These are phyloP conservation scores for Erodium maritimum DNA, from an alignment of 345 rosid species.

Conservation along the genomic window DNA sequence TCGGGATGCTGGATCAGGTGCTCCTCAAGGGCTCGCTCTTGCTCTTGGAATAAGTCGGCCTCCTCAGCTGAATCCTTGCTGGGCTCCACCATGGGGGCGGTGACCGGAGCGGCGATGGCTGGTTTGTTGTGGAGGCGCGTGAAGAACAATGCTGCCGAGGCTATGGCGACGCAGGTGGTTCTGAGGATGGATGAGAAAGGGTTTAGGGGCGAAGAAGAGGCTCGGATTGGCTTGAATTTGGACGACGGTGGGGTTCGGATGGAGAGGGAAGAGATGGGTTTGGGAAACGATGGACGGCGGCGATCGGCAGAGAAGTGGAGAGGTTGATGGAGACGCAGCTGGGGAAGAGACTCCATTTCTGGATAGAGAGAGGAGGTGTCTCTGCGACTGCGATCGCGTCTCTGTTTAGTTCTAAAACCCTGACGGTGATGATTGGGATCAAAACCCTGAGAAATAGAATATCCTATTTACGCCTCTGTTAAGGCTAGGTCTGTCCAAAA, in stretches of 20 bases:
- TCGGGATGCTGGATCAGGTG: neutral
- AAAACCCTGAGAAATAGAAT: too few species aligned
- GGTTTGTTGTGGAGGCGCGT: neutral
- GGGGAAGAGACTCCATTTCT: neutral
- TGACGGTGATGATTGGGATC: too few species aligned
- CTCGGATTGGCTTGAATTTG: neutral
- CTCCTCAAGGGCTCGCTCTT: neutral
- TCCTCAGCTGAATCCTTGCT: neutral
- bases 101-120: neutral
- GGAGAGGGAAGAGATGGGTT: conserved; percentile 3
- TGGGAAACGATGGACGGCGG: conserved; percentile 1
- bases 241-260: conserved; percentile 5
- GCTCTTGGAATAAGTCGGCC: neutral
- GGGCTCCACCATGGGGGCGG: neutral
- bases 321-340: neutral
- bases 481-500: too few species aligned
- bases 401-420: too few species aligned
- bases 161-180: neutral
- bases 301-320: neutral
- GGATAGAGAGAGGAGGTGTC: neutral
- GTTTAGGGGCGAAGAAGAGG: neutral
- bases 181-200: neutral
- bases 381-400: too few species aligned
- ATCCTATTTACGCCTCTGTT: too few species aligned
- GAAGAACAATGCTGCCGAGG: neutral